Evolutionary conservation across 106 monocot species (phyloP).

Genomic region (Dactylorhiza incarnata): DNA sequence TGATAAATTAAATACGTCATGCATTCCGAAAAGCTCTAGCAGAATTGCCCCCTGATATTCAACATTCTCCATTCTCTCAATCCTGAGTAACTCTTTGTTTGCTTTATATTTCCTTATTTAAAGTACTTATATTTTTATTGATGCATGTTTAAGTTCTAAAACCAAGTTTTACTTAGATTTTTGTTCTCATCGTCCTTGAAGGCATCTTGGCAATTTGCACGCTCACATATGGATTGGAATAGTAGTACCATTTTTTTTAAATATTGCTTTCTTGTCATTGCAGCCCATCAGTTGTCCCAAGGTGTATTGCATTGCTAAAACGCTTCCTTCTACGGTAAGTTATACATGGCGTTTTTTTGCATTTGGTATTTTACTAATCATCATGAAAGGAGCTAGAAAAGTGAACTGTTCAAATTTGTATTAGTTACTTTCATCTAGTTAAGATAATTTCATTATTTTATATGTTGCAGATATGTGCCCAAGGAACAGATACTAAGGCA

Average conservation of each 20-base stretch:
- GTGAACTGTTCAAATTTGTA: background rate
- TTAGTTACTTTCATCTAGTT: constrained; percentile 1
- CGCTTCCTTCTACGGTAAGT: constrained; percentile 82
- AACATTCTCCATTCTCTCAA: background rate
- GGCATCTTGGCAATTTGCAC: background rate
- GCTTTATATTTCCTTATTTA: background rate
- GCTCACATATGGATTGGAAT: background rate
- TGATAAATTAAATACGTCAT: too few species aligned
- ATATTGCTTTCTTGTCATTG: constrained; percentile 19
- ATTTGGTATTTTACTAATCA: background rate
- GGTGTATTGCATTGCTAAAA: constrained; percentile 79
- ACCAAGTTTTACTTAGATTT: background rate
- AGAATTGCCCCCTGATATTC: too few species aligned
- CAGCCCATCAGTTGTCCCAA: constrained; percentile 93
- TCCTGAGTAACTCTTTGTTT: background rate
- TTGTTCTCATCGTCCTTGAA: background rate
- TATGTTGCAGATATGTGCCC: constrained; percentile 69
- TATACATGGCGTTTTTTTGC: constrained; percentile 7
- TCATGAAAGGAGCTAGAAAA: background rate
- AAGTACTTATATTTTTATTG: background rate
- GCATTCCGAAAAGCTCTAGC: too few species aligned
- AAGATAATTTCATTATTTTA: constrained; percentile 2
- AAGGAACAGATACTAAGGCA: constrained; percentile 69
- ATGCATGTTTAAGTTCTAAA: background rate
- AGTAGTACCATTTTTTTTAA: constrained; percentile 6